A percentile compares a stretch with the other conserved stretches of the same genome.
Evolutionary conservation across 257 asterid species (phyloP).

Genomic region (Solanum appendiculatum): DNA sequence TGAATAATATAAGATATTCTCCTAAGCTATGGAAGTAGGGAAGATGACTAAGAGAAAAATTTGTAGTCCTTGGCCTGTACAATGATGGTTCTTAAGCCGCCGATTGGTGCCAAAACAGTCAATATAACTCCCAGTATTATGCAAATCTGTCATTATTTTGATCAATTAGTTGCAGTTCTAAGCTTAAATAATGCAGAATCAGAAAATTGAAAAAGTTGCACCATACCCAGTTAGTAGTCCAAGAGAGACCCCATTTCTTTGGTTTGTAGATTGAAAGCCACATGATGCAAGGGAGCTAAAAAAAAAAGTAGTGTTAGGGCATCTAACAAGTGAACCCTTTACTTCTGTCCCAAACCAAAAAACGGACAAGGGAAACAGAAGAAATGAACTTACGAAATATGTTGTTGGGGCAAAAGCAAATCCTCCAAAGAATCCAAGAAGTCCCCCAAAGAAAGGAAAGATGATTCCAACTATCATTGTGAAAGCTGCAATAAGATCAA

Average conservation of each 20-base stretch:
- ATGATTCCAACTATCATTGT: conserved; percentile 21
- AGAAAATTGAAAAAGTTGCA: not conserved
- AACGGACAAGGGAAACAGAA: not conserved
- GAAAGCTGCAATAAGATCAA: not conserved
- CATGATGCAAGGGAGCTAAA: conserved; percentile 42
- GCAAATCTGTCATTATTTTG: conserved; percentile 25
- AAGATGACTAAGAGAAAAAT: conserved; percentile 20
- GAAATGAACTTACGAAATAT: conserved; percentile 26
- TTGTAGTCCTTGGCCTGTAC: conserved; percentile 23
- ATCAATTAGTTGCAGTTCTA: not conserved
- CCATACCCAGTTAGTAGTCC: conserved; percentile 38
- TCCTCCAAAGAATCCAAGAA: conserved; percentile 40
- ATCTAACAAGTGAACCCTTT: not conserved
- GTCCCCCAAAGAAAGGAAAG: conserved; percentile 41
- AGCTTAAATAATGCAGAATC: not conserved
- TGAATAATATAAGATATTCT: not conserved
- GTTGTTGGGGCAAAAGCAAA: conserved; percentile 43
- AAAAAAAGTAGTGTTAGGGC: not conserved
- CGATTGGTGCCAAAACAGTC: conserved; percentile 36
- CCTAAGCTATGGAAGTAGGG: not conserved
- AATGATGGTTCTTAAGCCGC: conserved; percentile 37
- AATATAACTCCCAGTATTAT: conserved; percentile 30
- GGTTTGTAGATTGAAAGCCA: conserved; percentile 38
- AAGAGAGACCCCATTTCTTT: conserved; percentile 26
- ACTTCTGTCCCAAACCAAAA: no score